phyloP scores from a whole-genome alignment of 495 filamentous ascomycete species.

The Aspergillus sclerotioniger region DNA sequence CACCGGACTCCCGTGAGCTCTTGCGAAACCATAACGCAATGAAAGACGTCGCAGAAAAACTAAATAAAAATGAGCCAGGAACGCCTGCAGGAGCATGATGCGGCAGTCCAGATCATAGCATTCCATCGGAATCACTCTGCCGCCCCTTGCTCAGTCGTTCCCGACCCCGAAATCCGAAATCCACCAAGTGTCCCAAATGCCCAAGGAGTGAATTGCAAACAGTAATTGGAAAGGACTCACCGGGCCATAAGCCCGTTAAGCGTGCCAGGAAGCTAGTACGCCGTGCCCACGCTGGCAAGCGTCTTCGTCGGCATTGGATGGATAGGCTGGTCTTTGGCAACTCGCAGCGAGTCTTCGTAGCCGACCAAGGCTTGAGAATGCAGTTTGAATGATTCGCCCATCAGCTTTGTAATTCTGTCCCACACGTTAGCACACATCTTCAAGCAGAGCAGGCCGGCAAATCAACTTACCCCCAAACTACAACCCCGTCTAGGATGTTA shows the following conservation, averaged over 20 bases:
- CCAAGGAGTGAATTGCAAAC: constrained; percentile 17
- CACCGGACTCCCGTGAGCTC: constrained; percentile 49
- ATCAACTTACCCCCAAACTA: constrained; percentile 87
- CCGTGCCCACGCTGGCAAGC: constrained; percentile 46
- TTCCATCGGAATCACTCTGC: too few species aligned
- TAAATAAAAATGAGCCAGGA: constrained; percentile 31
- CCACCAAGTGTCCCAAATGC: constrained; percentile 36
- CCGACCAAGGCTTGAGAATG: constrained; percentile 91
- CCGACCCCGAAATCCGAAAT: constrained; percentile 28
- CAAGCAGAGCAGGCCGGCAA: too few species aligned
- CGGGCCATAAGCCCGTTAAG: not conserved
- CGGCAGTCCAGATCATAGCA: constrained; percentile 31
- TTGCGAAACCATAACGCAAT: constrained; percentile 31
- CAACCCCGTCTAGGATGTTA: constrained; percentile 96
- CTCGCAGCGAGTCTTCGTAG: constrained; percentile 74
- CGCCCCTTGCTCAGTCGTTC: constrained; percentile 37
- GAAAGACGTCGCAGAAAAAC: constrained; percentile 27
- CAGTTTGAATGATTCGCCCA: constrained; percentile 97
- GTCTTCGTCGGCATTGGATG: constrained; percentile 47
- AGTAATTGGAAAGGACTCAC: constrained; percentile 19
- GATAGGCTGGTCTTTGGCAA: constrained; percentile 47
- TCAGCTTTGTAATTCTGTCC: constrained; percentile 86
- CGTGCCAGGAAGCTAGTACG: constrained; percentile 36
- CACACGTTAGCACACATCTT: constrained; percentile 46
- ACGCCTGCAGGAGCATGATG: constrained; percentile 39